Conservation (phyloP, 148 eudicot genomes). For the Vaccinium corymbosum region DNA sequence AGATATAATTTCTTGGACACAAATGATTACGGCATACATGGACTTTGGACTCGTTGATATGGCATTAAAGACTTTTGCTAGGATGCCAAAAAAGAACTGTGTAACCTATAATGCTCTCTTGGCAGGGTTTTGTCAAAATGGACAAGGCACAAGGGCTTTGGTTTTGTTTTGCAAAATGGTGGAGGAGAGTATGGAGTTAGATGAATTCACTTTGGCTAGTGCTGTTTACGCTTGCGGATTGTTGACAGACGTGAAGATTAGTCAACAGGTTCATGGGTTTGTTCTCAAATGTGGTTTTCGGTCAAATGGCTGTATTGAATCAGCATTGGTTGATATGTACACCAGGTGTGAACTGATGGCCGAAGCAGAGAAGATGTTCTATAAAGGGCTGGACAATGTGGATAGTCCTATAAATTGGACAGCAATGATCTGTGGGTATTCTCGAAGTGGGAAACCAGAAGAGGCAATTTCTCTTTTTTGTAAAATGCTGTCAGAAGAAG, state of each 20-base stretch:
- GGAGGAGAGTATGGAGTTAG: conserved; percentile 48
- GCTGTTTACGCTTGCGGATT: conserved; percentile 63
- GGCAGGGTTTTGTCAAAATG: conserved; percentile 69
- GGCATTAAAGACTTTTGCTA: conserved; percentile 53
- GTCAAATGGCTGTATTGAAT: conserved; percentile 46
- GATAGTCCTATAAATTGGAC: conserved; percentile 47
- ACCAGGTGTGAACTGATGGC: conserved; percentile 74
- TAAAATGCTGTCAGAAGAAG: conserved; percentile 31
- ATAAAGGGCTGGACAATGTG: conserved; percentile 22
- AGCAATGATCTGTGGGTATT: conserved; percentile 73
- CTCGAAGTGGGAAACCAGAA: conserved; percentile 66
- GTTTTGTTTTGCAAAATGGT: conserved; percentile 59
- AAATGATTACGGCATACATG: conserved; percentile 73
- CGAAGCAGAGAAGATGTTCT: conserved; percentile 65
- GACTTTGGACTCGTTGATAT: conserved; percentile 60
- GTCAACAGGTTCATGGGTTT: conserved; percentile 75
- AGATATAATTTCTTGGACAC: conserved; percentile 80
- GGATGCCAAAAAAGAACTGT: conserved; percentile 66
- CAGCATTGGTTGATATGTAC: conserved; percentile 79
- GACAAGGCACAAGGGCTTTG: conserved; percentile 48
- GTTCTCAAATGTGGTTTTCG: conserved; percentile 59
- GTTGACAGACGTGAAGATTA: conserved; percentile 38
- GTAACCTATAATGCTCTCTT: conserved; percentile 70
- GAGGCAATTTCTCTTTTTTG: conserved; percentile 58
- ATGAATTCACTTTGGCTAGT: conserved; percentile 67